A percentile compares a stretch with the other conserved stretches of the same genome.
Conservation (phyloP, 1,139 yeast species). For the Meyerozyma athensensis region DNA sequence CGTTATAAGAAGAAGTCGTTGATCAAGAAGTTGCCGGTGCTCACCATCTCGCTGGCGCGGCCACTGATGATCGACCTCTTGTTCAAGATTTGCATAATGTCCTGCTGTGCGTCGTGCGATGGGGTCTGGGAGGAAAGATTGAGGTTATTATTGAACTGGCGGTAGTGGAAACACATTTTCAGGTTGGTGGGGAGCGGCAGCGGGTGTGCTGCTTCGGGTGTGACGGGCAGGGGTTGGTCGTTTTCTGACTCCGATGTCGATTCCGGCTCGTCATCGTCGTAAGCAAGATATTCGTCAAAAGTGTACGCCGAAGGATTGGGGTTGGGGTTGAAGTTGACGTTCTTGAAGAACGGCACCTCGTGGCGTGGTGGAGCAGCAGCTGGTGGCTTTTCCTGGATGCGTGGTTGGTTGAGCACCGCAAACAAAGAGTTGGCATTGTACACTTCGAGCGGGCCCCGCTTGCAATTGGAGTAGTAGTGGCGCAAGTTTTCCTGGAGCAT, state of each 20-base stretch:
- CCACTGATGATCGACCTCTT: constrained; percentile 45
- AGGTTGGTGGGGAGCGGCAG: constrained; percentile 8
- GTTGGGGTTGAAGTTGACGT: constrained; percentile 29
- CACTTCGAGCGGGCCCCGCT: constrained; percentile 23
- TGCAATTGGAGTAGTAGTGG: constrained; percentile 26
- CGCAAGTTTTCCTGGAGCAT: constrained; percentile 38
- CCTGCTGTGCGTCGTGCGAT: constrained; percentile 15
- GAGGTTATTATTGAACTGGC: constrained; percentile 39
- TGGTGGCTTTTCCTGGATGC: constrained; percentile 9
- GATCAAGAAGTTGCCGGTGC: constrained; percentile 44
- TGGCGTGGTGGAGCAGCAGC: constrained; percentile 8
- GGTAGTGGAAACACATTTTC: constrained; percentile 41
- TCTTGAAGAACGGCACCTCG: constrained; percentile 36
- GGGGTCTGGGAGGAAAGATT: constrained; percentile 32
- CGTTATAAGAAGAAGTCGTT: constrained; percentile 42
- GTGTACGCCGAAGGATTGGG: constrained; percentile 29
- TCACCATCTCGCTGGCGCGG: constrained; percentile 52
- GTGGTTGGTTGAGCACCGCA: constrained; percentile 25
- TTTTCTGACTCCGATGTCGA: constrained; percentile 4
- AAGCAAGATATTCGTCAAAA: constrained; percentile 37
- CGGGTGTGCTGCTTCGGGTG: constrained; percentile 14
- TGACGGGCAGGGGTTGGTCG: constrained; percentile 10
- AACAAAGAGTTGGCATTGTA: constrained; percentile 32
- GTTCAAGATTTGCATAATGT: constrained; percentile 34
- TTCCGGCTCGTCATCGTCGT: constrained; percentile 21